Base-by-base conservation (phyloP, 345 rosid genomes). In the Rhodamnia rubescens region DNA sequence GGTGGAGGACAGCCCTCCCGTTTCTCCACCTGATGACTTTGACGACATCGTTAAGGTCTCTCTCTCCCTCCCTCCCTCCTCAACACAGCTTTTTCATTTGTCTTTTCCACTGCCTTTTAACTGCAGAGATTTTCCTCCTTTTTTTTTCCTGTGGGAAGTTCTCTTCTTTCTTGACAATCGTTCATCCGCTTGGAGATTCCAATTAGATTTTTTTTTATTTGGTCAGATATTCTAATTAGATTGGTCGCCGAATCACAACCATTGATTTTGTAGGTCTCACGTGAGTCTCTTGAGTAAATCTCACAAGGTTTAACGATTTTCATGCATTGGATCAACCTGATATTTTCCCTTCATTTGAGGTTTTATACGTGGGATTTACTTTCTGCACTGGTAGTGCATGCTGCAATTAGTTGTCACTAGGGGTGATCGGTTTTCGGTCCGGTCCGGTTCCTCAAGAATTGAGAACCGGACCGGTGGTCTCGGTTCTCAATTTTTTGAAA, bases 41-140 rank as follows among this genome's bases (percentile, higher is more conserved):
- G 98, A 97, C 88, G 99, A 97, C 93, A 91, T 97, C 87, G 91
- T 95, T 85, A 94, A 95, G 98, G 99, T 96, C 10, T 85, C 42
- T 12, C 58, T 53, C 18, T 55, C 59, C 3, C n/a, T n/a, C 40
- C 40, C 42, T 83, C 11, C 13, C 29, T 15, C 7, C 26, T n/a
- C 53, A 44, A 32, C 18, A 5, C 58, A 16, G 59, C 3, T 10
- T 9, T n/a, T 12, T 24, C 57, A 52, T 56, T 47, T 85, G 32
- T 85, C 15, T 74, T 85, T 69, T 51, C 51, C 21, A n/a, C 22
- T 26, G 47, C 54, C 26, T 83, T 83, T 55, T 29, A 20, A 13
- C 21, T 56, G 53, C 50, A 6, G 78, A 8, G 4, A 64, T 2
- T 36, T 20, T 36, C 4, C 7, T 58, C 26, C 18, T 55, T 56